phyloP scores from a whole-genome alignment of 2,329 filamentous ascomycete species.

The Tolypocladium capitatum region DNA sequence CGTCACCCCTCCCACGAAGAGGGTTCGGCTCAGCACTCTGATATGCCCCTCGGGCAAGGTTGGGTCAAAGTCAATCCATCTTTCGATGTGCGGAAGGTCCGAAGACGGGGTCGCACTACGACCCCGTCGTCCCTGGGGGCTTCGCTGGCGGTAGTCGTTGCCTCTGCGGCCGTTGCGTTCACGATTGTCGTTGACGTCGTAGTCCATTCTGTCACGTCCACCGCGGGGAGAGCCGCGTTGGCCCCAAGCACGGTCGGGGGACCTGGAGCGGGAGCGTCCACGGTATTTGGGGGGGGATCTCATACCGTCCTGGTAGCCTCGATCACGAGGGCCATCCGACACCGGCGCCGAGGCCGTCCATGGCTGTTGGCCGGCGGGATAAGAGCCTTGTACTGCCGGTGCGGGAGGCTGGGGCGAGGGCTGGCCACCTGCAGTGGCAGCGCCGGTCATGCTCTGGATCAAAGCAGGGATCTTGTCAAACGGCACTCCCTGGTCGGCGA shows the following conservation, averaged over 20 bases:
- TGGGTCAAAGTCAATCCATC: slow-evolving; percentile 71
- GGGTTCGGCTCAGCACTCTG: slow-evolving; percentile 84
- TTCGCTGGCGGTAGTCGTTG: slow-evolving; percentile 76
- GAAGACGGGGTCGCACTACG: slow-evolving; percentile 45
- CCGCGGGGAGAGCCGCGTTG: slow-evolving; percentile 51
- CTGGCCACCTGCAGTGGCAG: slow-evolving; percentile 17
- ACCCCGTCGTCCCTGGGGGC: slow-evolving; percentile 56
- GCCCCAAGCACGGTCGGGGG: slow-evolving; percentile 62
- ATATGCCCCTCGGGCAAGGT: slow-evolving; percentile 64
- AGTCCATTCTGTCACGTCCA: slow-evolving; percentile 55
- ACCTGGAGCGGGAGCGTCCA: slow-evolving; percentile 62
- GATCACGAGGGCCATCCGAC: slow-evolving; percentile 40
- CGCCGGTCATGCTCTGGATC: slow-evolving; percentile 38
- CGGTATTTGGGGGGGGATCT: slow-evolving; percentile 51
- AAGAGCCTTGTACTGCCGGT: slow-evolving; percentile 29
- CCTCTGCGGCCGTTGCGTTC: slow-evolving; percentile 39
- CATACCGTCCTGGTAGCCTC: slow-evolving; percentile 39
- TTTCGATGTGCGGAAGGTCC: slow-evolving; percentile 27
- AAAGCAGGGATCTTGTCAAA: slow-evolving; percentile 60
- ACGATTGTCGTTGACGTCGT: slow-evolving; percentile 49
- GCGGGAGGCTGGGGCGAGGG: slow-evolving; percentile 24
- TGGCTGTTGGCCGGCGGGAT: slow-evolving; percentile 18
- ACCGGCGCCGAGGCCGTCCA: slow-evolving; percentile 17
- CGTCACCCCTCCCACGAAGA: slow-evolving; percentile 94
- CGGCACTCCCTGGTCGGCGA: slow-evolving; percentile 62